A percentile compares a stretch with the other conserved stretches of the same genome.
Evolutionary conservation across 306 rosid genomes (phyloP).

Genomic region (Medicago lupulina): DNA sequence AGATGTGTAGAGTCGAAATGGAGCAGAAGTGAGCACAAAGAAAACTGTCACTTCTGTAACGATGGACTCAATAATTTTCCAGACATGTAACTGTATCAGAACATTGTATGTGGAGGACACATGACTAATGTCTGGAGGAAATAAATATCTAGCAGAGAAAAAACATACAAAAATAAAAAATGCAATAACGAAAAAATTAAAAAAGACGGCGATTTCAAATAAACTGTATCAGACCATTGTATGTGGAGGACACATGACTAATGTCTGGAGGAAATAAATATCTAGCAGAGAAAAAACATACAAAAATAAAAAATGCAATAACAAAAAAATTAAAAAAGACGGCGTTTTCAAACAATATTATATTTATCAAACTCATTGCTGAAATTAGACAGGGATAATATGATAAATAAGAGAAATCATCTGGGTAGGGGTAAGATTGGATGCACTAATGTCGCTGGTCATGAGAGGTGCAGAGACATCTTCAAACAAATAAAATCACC

Average conservation of each 20-base stretch:
- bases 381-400: too few species aligned
- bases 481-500: neutral
- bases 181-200: too few species aligned
- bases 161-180: neutral
- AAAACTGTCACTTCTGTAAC: conserved; percentile 48
- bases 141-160: neutral
- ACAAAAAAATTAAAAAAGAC: too few species aligned
- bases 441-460: neutral
- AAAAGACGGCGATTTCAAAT: too few species aligned
- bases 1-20: conserved; percentile 44
- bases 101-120: conserved; percentile 51
- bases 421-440: neutral
- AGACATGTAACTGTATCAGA: conserved; percentile 57
- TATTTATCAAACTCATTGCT: too few species aligned
- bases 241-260: conserved; percentile 66
- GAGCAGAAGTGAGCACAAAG: conserved; percentile 50
- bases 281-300: neutral
- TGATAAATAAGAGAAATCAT: neutral
- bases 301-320: neutral
- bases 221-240: conserved; percentile 51
- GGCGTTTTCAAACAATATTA: too few species aligned
- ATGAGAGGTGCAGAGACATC: neutral
- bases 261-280: conserved; percentile 49
- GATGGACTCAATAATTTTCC: conserved; percentile 49
- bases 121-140: conserved; percentile 65